Percentiles rank a stretch among this genome's conserved stretches.
phyloP scores from a whole-genome alignment of 768 basidiomycete species.

The Boletus bicolor region DNA sequence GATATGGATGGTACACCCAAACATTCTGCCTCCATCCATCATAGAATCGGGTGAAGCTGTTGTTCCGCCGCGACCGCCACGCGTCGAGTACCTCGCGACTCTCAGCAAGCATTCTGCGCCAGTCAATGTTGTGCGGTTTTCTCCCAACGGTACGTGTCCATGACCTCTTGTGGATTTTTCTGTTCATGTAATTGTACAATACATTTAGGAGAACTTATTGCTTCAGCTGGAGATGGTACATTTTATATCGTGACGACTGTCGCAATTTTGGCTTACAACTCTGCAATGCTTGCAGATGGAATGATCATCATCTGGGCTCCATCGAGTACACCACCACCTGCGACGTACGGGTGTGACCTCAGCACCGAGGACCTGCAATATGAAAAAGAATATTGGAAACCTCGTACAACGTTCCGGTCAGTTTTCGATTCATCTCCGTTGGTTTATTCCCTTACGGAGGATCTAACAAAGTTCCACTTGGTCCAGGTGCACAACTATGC shows the following conservation, averaged over 20 bases:
- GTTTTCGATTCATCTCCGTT: constrained; percentile 13
- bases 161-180: neutral
- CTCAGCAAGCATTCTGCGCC: constrained; percentile 89
- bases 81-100: constrained; percentile 95
- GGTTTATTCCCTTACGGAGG: neutral
- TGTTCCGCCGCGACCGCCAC: constrained; percentile 57
- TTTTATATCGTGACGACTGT: constrained; percentile 4
- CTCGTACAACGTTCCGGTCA: constrained; percentile 79
- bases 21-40: constrained; percentile 69
- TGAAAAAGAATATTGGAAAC: constrained; percentile 96
- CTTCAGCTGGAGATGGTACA: constrained; percentile 96
- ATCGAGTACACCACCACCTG: constrained; percentile 65
- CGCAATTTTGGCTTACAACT: neutral
- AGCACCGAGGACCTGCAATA: constrained; percentile 74
- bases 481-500: constrained; percentile 85
- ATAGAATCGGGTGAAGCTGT: constrained; percentile 34
- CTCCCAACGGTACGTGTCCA: constrained; percentile 74
- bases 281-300: constrained; percentile 58
- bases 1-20: constrained; percentile 95
- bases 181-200: constrained; percentile 1
- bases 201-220: constrained; percentile 75
- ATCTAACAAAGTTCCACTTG: constrained; percentile 2
- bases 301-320: constrained; percentile 97
- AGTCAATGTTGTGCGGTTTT: constrained; percentile 95
- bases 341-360: constrained; percentile 80